Base-by-base conservation (phyloP, 225 moss, liverwort and hornwort species). In the Polytrichum formosum region DNA sequence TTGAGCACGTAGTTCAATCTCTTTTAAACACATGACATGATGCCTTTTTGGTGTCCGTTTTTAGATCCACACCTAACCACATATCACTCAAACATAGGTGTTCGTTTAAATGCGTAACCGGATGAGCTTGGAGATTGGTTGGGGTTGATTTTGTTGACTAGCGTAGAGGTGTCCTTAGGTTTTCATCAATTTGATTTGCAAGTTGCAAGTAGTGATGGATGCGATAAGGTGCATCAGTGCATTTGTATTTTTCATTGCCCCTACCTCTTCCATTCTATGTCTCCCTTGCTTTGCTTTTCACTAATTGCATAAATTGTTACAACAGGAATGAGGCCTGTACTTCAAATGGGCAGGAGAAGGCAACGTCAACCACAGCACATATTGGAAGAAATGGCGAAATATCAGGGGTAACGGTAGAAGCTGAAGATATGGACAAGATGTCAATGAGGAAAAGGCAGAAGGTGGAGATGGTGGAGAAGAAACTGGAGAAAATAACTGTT, bases 361-460 rank as follows among this genome's bases (percentile, higher is more conserved):
- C 78, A 67, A 56, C 56, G 8, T 70, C 74, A n/a, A 70, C 4
- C 56, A 26, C 74, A 68, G 59, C 72, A 64, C 78, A 72, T 61
- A 66, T 63, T 60, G 74, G 54, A 66, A 73, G 75, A 18, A 78
- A 73, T n/a, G 75, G 62, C 21, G 73, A 27, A 18, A 77, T 71
- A 46, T 59, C 30, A 22, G 75, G 63, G 20, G 30, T 72, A 54
- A 66, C 69, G 69, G 71, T 56, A 26, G 67, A 37, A 72, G 79
- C 75, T 63, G 46, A 46, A 46, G 77, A 75, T 56, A 33, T 28
- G 23, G 75, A 71, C 10, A 72, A 77, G 27, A 7, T 70, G 67
- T 25, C 84, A 18, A 66, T 76, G 79, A 79, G 88, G 66, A 88
- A 88, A 71, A 75, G 77, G 64, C 84, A 77, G 68, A 88, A 82